Evolutionary conservation across 73 alveolate species (phyloP).

Genomic region (Paramecium tetraurelia): DNA sequence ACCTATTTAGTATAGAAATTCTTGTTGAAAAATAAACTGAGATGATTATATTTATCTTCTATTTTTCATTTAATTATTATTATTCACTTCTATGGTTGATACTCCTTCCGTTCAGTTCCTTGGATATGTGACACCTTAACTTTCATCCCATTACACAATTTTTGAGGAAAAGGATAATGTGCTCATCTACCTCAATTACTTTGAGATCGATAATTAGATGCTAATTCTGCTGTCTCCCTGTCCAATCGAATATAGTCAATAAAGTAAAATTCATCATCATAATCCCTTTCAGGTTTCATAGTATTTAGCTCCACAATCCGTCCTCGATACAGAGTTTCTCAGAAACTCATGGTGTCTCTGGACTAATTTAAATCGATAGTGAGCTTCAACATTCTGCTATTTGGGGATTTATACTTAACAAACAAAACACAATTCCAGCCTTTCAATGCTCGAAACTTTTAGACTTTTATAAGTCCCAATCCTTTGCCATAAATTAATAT

Average conservation of each 20-base stretch:
- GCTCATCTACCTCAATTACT: not conserved
- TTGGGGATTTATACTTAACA: not conserved
- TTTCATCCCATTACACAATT: not conserved
- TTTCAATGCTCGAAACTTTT: not conserved
- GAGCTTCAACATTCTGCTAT: not conserved
- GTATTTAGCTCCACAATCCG: not conserved
- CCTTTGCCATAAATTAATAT: not conserved
- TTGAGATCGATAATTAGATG: not conserved
- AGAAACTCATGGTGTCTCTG: not conserved
- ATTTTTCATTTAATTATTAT: not conserved
- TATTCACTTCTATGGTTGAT: not conserved
- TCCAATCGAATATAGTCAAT: not conserved
- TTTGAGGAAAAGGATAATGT: not conserved
- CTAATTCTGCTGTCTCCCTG: not conserved
- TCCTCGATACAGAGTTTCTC: not conserved
- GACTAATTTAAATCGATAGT: not conserved
- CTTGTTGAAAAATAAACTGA: not conserved
- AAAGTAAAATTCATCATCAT: not conserved
- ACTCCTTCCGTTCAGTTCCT: not conserved
- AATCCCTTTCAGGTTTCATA: not conserved
- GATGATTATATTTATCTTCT: not conserved
- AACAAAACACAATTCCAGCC: not conserved
- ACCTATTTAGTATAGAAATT: not conserved
- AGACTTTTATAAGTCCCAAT: not conserved
- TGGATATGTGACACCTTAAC: not conserved